Percentiles rank a stretch among this genome's conserved stretches.
Conservation (phyloP, 1,139 yeast genomes). For the Pichiaceae sp. region DNA sequence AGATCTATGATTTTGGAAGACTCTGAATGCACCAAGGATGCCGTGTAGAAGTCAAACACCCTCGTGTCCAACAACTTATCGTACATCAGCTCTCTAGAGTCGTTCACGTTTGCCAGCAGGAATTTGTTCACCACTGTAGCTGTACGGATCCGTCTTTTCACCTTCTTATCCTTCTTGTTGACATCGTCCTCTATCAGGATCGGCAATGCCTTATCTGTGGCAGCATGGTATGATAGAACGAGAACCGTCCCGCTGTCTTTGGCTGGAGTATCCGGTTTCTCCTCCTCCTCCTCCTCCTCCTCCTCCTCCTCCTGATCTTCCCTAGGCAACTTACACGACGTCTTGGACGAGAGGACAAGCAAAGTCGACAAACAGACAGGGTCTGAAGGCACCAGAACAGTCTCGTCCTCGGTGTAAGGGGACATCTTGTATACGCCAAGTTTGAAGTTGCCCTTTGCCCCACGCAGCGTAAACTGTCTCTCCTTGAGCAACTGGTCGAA, state of each 20-base stretch:
- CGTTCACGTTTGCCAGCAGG: conserved; percentile 15
- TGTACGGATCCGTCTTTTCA: conserved; percentile 22
- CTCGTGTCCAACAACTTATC: conserved; percentile 30
- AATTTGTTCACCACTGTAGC: conserved; percentile 19
- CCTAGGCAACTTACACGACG: conserved; percentile 1
- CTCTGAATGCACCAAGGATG: conserved; percentile 13
- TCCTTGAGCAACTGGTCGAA: conserved; percentile 9
- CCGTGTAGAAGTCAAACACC: conserved; percentile 35
- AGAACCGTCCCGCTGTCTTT: conserved; percentile 23
- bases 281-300: background rate
- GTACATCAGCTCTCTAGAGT: conserved; percentile 19
- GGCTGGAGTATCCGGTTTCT: background rate
- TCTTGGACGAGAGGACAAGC: background rate
- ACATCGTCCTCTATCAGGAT: conserved; percentile 33
- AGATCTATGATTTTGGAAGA: conserved; percentile 11
- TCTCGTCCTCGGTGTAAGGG: conserved; percentile 16
- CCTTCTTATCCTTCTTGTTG: conserved; percentile 19
- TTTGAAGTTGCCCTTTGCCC: conserved; percentile 20
- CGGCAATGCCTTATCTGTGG: conserved; percentile 37
- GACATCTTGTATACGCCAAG: conserved; percentile 35
- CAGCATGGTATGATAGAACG: conserved; percentile 30
- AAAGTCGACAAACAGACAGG: conserved; percentile 30
- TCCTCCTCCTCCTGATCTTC: background rate
- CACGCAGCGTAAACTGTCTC: conserved; percentile 2
- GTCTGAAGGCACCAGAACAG: conserved; percentile 31